Percentiles rank a stretch among this genome's conserved stretches.
Evolutionary conservation across 768 basidiomycete genomes (phyloP).

Genomic region (Hortiboletus campestris): DNA sequence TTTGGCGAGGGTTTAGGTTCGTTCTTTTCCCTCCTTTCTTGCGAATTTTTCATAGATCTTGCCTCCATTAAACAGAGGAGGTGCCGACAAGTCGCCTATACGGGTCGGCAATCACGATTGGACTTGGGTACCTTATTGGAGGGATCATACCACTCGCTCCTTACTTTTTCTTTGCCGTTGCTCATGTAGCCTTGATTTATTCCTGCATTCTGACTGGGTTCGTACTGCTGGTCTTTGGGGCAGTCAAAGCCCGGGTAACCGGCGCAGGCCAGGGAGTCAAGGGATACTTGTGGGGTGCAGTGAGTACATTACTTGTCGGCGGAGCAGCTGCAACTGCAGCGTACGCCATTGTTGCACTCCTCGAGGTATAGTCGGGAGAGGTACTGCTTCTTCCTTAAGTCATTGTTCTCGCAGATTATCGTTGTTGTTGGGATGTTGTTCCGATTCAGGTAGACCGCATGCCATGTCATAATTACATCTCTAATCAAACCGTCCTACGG

Average conservation of each 20-base stretch:
- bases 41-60: not conserved
- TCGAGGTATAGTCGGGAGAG: constrained; percentile 35
- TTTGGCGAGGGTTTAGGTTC: constrained; percentile 91
- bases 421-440: not conserved
- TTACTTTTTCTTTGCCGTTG: constrained; percentile 83
- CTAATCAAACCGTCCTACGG: not conserved
- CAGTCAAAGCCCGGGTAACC: constrained; percentile 84
- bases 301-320: constrained; percentile 86
- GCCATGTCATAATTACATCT: not conserved
- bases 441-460: not conserved
- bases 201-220: constrained; percentile 81
- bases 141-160: constrained; percentile 91
- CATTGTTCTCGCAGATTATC: not conserved
- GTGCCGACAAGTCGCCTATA: constrained; percentile 82
- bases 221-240: constrained; percentile 87
- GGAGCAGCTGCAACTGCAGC: constrained; percentile 84
- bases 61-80: constrained; percentile 61
- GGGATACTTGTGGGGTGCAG: constrained; percentile 84
- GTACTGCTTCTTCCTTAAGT: not conserved
- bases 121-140: constrained; percentile 89
- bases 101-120: constrained; percentile 92
- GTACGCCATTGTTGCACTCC: constrained; percentile 52
- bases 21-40: constrained; percentile 24
- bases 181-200: constrained; percentile 66
- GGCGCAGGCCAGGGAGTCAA: constrained; percentile 65